Base-by-base conservation (phyloP, 2,329 filamentous ascomycete species). In the Graphiopsis chlorocephala region DNA sequence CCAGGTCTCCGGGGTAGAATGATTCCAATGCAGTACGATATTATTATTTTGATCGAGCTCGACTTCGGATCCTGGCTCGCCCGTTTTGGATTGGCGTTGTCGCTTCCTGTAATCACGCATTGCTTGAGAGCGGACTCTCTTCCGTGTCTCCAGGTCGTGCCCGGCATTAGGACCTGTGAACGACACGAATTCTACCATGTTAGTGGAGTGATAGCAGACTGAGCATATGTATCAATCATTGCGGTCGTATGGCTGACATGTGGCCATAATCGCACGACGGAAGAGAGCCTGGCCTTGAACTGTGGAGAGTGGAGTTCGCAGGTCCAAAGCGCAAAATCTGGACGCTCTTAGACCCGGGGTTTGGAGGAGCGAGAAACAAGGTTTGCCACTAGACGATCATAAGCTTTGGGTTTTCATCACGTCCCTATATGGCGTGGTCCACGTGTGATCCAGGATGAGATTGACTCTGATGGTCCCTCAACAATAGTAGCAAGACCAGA, bases 41-140 rank as follows among this genome's bases (percentile, higher is more conserved):
- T 20, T 42, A 7, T 42, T 42, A 17, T 42, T 8, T 20, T 14
- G 38, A 10, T 20, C 17, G 17, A n/a, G 5, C 38, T 42, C 38
- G 12, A 10, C 17, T 3, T 6, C 5, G 20, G 17, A 42, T n/a
- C 20, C 38, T 0, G 38, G 17, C 17, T 42, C 38, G 7, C 17
- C 38, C 10, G 38, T 42, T 42, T 42, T 42, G 17, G 38, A 42
- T 20, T 52, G 1, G 25, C 65, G 63, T 47, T 67, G 65, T 11
- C 65, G 63, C 38, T 58, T 38, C 38, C 65, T 47, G 91, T 94
- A 78, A 90, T 92, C 8, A 26, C 65, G 58, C 65, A 67, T 67
- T 14, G 59, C 65, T 55, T 67, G 65, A n/a, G 65, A 65, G n/a
- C 65, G 57, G 33, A 67, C 59, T 26, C 63, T 67, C 15, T 63